phyloP scores from a whole-genome alignment of 331 rosid genomes.

The Rhamnella rubrinervis region DNA sequence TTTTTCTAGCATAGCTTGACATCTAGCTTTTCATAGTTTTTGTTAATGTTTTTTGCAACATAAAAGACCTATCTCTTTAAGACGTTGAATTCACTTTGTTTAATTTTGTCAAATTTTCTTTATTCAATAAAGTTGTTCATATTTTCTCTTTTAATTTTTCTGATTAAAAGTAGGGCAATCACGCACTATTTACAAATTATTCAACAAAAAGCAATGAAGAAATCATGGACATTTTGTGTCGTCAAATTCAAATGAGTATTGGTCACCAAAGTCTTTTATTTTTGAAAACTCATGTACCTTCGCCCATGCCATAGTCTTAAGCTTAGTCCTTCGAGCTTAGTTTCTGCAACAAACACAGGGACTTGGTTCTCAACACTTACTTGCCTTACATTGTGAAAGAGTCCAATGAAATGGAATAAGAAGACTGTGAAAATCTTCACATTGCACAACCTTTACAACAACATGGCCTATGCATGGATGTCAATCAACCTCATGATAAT shows the following conservation, averaged over 20 bases:
- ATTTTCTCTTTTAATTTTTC: too few species aligned
- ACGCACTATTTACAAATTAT: too few species aligned
- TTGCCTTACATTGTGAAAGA: conserved; percentile 7
- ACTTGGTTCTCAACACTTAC: conserved; percentile 4
- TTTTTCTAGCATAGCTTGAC: too few species aligned
- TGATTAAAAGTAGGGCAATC: too few species aligned
- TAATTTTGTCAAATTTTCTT: too few species aligned
- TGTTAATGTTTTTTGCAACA: too few species aligned
- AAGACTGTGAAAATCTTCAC: conserved; percentile 21
- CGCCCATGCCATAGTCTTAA: background rate
- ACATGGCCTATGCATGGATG: conserved; percentile 24
- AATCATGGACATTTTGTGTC: conserved; percentile 44
- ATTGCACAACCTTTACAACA: conserved; percentile 2
- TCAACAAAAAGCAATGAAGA: conserved; percentile 35
- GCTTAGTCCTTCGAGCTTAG: background rate
- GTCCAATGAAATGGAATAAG: conserved; percentile 12
- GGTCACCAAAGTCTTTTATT: conserved; percentile 23
- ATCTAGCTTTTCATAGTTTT: too few species aligned
- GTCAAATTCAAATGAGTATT: conserved; percentile 51
- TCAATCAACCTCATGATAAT: conserved; percentile 32
- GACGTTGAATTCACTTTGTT: too few species aligned
- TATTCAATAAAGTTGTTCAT: too few species aligned
- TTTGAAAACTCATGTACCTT: conserved; percentile 30
- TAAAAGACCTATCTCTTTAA: too few species aligned
- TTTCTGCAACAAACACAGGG: conserved; percentile 17